Evolutionary conservation across 257 asterid species (phyloP).

Genomic region (Solanum pinnatisectum): DNA sequence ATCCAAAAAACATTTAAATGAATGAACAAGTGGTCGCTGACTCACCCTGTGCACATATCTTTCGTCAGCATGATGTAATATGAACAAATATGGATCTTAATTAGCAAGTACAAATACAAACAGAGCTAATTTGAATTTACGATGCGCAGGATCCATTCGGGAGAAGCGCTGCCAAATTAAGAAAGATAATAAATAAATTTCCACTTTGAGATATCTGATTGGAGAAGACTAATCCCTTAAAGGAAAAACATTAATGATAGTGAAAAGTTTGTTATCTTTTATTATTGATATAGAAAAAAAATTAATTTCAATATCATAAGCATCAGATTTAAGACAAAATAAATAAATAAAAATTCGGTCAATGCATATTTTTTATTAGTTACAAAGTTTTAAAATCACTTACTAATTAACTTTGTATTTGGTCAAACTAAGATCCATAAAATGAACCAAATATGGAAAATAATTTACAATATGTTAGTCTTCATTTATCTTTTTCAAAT

Average conservation of each 20-base stretch:
- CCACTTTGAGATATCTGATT: not conserved
- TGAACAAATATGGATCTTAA: not conserved
- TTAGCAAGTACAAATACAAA: not conserved
- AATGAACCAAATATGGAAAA: not conserved
- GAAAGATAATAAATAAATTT: not conserved
- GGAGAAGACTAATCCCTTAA: not conserved
- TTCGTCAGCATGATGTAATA: not conserved
- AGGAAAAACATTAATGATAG: not conserved
- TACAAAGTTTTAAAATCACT: not conserved
- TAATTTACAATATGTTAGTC: not conserved
- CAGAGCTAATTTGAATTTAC: not conserved
- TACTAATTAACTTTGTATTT: not conserved
- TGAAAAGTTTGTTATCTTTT: not conserved
- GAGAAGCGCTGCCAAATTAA: not conserved
- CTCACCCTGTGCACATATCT: not conserved
- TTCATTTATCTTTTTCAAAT: slow-evolving; percentile 3
- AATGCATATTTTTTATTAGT: not conserved
- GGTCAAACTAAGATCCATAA: not conserved
- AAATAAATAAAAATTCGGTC: not conserved
- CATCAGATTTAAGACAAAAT: not conserved
- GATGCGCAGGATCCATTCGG: not conserved
- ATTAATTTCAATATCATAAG: not conserved
- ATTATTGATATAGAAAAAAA: not conserved
- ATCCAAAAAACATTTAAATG: not conserved
- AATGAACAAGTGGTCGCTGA: not conserved